Evolutionary conservation across 306 rosid species (phyloP), one percentile per base, ranked within the genome.

Genomic region (Psophocarpus tetragonolobus): DNA sequence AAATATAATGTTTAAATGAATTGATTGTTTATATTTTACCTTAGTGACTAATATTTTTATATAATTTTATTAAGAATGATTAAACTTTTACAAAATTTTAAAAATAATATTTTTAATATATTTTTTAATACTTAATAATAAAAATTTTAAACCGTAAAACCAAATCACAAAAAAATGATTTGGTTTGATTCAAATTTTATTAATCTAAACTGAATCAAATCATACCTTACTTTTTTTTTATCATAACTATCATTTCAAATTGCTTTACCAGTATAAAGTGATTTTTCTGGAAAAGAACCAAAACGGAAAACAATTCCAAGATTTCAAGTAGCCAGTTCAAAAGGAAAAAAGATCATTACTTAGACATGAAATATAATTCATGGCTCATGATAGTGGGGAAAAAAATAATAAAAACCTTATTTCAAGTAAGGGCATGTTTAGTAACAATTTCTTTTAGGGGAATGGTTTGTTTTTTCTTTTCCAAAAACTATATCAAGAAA

Each of bases 241-340:
- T 81, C 75, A 17, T 17, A 63, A 58, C 45, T 54, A 71, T 71
- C 24, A 44, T 70, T 84, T 32, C 66, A 77, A 27, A 47, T 48
- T 76, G 56, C 68, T 45, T 36, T 70, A 72, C 65, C 75, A 35
- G 38, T 35, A 44, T 61, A 30, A 68, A 33, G 30, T 20, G 42
- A 26, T 32, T 60, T 38, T n/a, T 53, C 42, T 18, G 51, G 57
- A 73, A 56, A 30, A 74, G 38, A 68, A 53, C 27, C 45, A 60
- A 48, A 35, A 51, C 17, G 18, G 11, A 66, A 72, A 51, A 66
- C 68, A 33, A 26, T 66, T 58, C 69, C 24, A 27, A 60, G 23
- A 61, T 50, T 29, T 51, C 9, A 65, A 33, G 8, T 27, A 20
- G 47, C 3, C 36, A 71, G 57, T 23, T 30, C 62, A 26, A 57